These are phyloP conservation scores for Pythium folliculosum DNA, from an alignment of 352 stramenopile species.

Conservation along the genomic window DNA sequence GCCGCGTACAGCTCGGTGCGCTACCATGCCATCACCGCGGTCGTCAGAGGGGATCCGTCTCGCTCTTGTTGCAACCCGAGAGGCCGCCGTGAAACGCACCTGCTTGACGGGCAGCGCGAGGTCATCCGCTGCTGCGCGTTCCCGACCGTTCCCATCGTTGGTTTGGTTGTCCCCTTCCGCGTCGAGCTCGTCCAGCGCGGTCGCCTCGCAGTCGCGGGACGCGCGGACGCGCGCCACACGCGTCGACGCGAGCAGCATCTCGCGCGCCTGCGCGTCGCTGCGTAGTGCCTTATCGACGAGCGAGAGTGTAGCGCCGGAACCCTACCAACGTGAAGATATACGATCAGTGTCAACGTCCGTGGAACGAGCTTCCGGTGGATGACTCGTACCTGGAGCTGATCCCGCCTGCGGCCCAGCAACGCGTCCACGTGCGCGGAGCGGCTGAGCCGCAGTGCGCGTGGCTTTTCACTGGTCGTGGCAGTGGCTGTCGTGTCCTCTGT, in stretches of 20 bases:
- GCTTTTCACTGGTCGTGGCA: background rate
- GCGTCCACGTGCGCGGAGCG: background rate
- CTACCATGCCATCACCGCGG: slow-evolving; percentile 5
- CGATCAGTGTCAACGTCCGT: background rate
- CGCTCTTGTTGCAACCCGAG: background rate
- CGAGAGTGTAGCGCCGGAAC: background rate
- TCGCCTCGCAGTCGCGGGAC: slow-evolving; percentile 12
- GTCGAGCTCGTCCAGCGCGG: slow-evolving; percentile 1
- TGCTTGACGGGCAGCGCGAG: background rate
- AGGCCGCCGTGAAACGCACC: background rate
- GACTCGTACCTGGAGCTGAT: slow-evolving; percentile 41
- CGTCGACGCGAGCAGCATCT: slow-evolving; percentile 41
- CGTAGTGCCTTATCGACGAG: slow-evolving; percentile 30
- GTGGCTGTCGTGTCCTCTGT: background rate
- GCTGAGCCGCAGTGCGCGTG: slow-evolving; percentile 1
- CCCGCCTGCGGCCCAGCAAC: slow-evolving; percentile 3
- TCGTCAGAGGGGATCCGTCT: background rate
- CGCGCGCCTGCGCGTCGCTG: slow-evolving; percentile 38
- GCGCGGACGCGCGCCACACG: slow-evolving; percentile 6
- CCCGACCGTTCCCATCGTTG: background rate
- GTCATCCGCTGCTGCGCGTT: background rate
- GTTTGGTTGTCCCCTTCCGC: slow-evolving; percentile 6
- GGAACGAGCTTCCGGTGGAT: background rate
- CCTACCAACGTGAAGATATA: background rate
- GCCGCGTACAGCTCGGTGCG: slow-evolving; percentile 49